Evolutionary conservation across 2,329 filamentous ascomycete genomes (phyloP).

Genomic region (Aspergillus puulaauensis): DNA sequence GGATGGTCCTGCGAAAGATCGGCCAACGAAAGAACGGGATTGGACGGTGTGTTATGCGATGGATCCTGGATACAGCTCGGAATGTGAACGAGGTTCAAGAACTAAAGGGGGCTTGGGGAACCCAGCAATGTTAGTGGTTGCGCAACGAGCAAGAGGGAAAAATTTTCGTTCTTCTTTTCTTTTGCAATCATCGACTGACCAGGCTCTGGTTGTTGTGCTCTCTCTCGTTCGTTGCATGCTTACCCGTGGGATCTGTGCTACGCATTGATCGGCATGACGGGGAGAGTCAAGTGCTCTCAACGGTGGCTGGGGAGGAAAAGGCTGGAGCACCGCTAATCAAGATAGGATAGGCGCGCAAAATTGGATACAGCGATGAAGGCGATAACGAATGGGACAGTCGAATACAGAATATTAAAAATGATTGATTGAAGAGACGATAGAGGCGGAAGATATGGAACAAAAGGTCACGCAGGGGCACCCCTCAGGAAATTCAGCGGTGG

Average conservation of each 20-base stretch:
- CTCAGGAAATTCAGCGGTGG: conserved; percentile 18
- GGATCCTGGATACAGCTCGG: conserved; percentile 15
- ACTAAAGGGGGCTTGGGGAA: conserved; percentile 11
- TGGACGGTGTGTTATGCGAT: conserved; percentile 20
- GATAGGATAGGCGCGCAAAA: conserved; percentile 8
- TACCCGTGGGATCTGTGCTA: conserved; percentile 14
- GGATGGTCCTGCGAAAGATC: conserved; percentile 18
- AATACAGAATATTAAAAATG: not conserved
- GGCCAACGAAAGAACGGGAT: conserved; percentile 10
- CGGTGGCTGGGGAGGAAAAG: conserved; percentile 22
- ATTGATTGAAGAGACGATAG: conserved; percentile 6
- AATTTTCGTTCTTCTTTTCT: not conserved
- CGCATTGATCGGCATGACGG: conserved; percentile 16
- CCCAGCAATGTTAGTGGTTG: conserved; percentile 10
- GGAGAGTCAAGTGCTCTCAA: conserved; percentile 10
- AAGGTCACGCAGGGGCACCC: conserved; percentile 31
- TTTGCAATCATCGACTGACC: not conserved
- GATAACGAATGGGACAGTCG: conserved; percentile 5
- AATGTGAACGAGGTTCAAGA: conserved; percentile 19
- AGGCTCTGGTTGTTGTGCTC: not conserved
- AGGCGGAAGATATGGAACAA: not conserved
- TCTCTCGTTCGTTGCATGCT: conserved; percentile 8
- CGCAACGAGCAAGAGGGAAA: conserved; percentile 3
- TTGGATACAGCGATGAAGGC: not conserved
- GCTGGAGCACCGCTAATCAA: conserved; percentile 1